These are phyloP conservation scores for Pyrenochaeta sp. DNA, from an alignment of 2,329 filamentous ascomycete species.

Conservation along the genomic window DNA sequence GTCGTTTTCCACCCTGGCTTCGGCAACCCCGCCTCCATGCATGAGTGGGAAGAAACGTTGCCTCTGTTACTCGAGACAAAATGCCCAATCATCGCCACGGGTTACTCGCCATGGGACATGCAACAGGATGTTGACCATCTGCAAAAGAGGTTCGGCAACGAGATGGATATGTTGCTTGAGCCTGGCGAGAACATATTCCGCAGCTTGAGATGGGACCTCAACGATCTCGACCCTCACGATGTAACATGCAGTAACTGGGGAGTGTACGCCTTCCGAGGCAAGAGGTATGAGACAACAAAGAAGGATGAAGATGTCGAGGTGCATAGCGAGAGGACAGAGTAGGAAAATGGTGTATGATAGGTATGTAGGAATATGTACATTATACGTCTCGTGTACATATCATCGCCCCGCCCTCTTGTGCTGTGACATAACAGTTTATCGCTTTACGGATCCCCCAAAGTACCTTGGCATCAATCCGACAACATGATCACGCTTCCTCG, in stretches of 20 bases:
- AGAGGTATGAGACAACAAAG: constrained; percentile 80
- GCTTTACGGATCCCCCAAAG: too few species aligned
- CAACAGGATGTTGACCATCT: constrained; percentile 92
- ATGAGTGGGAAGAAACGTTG: constrained; percentile 93
- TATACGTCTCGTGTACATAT: not conserved
- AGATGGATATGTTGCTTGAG: constrained; percentile 90
- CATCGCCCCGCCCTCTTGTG: too few species aligned
- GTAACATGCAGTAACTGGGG: constrained; percentile 97
- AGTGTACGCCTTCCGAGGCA: constrained; percentile 95
- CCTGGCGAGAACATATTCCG: constrained; percentile 94
- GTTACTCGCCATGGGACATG: constrained; percentile 96
- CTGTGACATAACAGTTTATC: too few species aligned
- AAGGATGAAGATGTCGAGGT: constrained; percentile 56
- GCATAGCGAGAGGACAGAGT: constrained; percentile 44
- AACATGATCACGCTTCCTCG: too few species aligned
- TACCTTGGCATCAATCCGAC: too few species aligned
- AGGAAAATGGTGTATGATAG: constrained; percentile 4
- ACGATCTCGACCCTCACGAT: constrained; percentile 93
- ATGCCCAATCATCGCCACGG: constrained; percentile 90
- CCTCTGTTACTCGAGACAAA: constrained; percentile 94
- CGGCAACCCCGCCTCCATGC: constrained; percentile 89
- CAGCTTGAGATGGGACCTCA: constrained; percentile 95
- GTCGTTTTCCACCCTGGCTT: constrained; percentile 96
- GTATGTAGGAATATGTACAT: constrained; percentile 24
- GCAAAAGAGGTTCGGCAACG: constrained; percentile 81